Evolutionary conservation across 352 stramenopile genomes (phyloP).

Genomic region (Saprolegnia parasitica): DNA sequence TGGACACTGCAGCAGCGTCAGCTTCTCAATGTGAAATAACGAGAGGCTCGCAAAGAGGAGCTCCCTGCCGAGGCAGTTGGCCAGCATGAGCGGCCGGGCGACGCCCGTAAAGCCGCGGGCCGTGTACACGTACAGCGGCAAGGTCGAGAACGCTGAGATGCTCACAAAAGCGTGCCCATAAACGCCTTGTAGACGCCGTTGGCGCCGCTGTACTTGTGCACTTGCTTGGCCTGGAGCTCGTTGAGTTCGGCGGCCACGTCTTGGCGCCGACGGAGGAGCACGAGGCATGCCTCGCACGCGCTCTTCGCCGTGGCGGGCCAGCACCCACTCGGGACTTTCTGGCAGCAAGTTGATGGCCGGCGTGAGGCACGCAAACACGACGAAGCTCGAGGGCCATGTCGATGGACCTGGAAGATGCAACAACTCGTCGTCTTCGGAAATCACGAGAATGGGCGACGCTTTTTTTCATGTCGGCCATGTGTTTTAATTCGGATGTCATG

Average conservation of each 20-base stretch:
- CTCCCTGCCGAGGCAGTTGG: conserved; percentile 67
- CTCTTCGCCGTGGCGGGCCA: conserved; percentile 60
- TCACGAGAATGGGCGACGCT: not conserved
- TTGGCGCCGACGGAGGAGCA: conserved; percentile 59
- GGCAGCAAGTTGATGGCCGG: conserved; percentile 68
- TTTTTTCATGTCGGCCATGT: not conserved
- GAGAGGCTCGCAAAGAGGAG: conserved; percentile 68
- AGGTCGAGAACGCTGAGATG: conserved; percentile 10
- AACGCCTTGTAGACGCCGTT: conserved; percentile 13
- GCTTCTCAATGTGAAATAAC: conserved; percentile 82
- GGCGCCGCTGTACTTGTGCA: not conserved
- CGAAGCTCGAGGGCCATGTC: no score
- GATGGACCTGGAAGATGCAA: no score
- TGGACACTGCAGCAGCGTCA: conserved; percentile 60
- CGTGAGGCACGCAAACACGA: conserved; percentile 63
- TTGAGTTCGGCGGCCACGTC: conserved; percentile 68
- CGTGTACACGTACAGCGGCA: conserved; percentile 23
- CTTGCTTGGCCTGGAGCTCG: conserved; percentile 58
- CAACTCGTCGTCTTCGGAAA: not conserved
- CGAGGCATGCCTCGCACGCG: conserved; percentile 58
- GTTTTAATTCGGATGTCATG: not conserved
- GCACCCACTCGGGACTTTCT: conserved; percentile 71
- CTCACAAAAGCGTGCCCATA: conserved; percentile 1
- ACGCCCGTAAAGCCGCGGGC: not conserved
- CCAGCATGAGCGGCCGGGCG: conserved; percentile 44